phyloP scores from a whole-genome alignment of 129 eudicot species.

The Glebionis coronaria region DNA sequence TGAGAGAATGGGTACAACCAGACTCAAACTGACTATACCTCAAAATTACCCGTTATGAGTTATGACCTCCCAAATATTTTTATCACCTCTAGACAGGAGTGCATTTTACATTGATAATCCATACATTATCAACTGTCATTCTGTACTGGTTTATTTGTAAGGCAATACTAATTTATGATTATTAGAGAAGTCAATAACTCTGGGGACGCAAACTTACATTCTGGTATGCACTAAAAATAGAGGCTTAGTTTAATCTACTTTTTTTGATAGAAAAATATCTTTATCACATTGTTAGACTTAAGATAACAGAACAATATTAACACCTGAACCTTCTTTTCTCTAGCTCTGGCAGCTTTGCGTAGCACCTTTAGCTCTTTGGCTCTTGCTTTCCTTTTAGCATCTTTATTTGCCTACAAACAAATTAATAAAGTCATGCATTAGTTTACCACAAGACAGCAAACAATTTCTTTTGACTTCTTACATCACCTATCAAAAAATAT shows the following conservation, averaged over 20 bases:
- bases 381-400: constrained; percentile 81
- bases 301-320: constrained; percentile 14
- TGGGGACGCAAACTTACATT: background rate
- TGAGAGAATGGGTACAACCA: background rate
- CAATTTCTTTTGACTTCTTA: too few relatives aligned
- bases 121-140: background rate
- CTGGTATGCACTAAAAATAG: background rate
- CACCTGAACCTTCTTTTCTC: constrained; percentile 77
- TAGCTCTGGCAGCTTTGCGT: constrained; percentile 71
- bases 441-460: background rate
- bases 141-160: background rate
- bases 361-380: constrained; percentile 68
- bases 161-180: background rate
- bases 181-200: constrained; percentile 2
- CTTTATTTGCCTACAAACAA: constrained; percentile 65
- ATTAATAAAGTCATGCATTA: background rate
- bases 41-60: too few relatives aligned
- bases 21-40: background rate
- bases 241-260: background rate
- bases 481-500: too few relatives aligned
- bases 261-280: background rate
- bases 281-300: background rate
- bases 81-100: background rate
- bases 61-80: background rate
- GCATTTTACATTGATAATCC: background rate